Base-by-base conservation (phyloP, 805 yeast genomes). In the Candida verbasci region DNA sequence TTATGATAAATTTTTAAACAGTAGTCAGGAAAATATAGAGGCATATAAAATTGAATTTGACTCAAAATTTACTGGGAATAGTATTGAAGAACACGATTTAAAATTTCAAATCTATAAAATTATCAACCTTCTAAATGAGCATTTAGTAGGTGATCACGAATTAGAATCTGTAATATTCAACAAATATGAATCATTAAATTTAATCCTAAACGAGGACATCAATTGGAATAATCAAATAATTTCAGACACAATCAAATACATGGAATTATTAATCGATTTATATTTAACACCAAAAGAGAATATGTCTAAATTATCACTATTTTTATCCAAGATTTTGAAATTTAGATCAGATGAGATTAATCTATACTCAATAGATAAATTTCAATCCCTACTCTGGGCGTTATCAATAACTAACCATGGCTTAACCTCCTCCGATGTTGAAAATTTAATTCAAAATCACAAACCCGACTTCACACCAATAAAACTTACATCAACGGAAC, bases 361-460 rank as follows among this genome's bases (percentile, higher is more conserved):
- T 16, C 39, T 64, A 37, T 42, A 57, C 3, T 27, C 47, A 3
- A 41, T 48, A 15, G 56, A 58, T 2, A 55, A 55, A 24, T 54
- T 65, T 33, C 42, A 60, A 3, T 65, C 67, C 4, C 47, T 67
- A 17, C 47, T 67, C 7, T 60, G 67, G 62, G 49, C 62, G 31
- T 37, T 67, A 29, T 43, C 65, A 1, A 49, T 46, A 29, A 41
- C 44, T 4, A 24, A 21, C 16, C 43, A 9, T 23, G 16, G 11
- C 14, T 9, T 38, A 9, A 31, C 44, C 5, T 36, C 37, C 4
- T 22, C 35, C 7, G 28, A 27, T 9, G 6, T 35, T n/a, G 22
- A 23, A 25, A 30, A 31, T 9, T 17, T 28, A 17, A 24, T 37
- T 6, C 35, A 31, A 8, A 25, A 17, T 9, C 12, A 10, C 1